Base-by-base conservation (phyloP, 441 rosid species). In the Populus trichocarpa region DNA sequence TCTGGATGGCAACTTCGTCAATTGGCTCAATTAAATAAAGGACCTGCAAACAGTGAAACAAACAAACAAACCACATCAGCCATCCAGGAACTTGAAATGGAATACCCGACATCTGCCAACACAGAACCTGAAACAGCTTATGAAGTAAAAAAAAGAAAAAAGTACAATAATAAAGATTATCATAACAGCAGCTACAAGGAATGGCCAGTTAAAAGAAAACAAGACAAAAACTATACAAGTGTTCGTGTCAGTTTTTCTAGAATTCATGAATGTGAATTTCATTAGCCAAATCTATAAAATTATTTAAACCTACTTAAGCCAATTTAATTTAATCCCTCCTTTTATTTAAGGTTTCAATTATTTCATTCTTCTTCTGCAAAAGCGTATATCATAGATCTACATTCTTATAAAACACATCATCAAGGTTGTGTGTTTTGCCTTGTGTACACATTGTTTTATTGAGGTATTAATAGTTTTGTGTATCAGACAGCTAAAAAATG, bases 1-100 rank as follows among this genome's bases (percentile, higher is more conserved):
- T 94, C 88, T 92, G 97, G 82, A 97, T 91, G 16, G 99, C 97
- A 81, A 94, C 94, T 82, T 97, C 99, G 84, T 97, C 99, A 5
- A 93, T 97, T n/a, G 99, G 98, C 83, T 97, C 99, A 72, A 97
- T 81, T 77, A 97, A 89, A 85, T 93, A 92, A 26, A 97, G 89
- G 77, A 96, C 98, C 98, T 96, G 79, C 20, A 81, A 75, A 69
- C 26, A 73, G 77, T 83, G 81, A 33, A 76, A 67, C 65, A 25
- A 38, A 79, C 69, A 23, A 72, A 1, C 50, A 40, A 78, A 66
- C 40, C 66, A 64, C 61, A 64, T 81, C 67, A 86, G 50, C 72
- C 53, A 76, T 63, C 76, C 64, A 30, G 33, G 20, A 76, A 64
- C 66, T 22, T 46, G 46, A 67, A 30, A 42, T 61, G 50, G 8